Evolutionary conservation across 257 asterid species (phyloP), one percentile per base, ranked within the genome.

Genomic region (Petunia secreta): DNA sequence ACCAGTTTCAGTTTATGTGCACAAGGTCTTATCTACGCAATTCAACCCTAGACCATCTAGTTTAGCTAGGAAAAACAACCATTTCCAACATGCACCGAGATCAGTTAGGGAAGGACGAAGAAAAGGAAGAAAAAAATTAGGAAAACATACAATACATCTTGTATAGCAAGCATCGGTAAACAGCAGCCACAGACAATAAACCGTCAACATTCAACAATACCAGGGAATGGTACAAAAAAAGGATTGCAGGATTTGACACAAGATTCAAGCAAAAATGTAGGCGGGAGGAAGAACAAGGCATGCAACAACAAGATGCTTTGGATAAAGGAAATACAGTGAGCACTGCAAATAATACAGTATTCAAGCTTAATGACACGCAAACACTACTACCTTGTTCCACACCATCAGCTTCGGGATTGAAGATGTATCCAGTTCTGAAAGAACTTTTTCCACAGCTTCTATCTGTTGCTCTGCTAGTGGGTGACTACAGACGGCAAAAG

Each of bases 381-480:
- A 75, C 68, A 36, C 8, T 69, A 46, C 4, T 86, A 95, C 99
- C 98, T 95, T 95, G 89, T 95, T 95, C 99, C 99, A 95, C 68
- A 93, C 93, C 80, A 92, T 89, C 86, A 95, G 77, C 84, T 81
- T 92, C 50, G 98, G 98, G 82, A 93, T 91, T 68, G 97, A 89
- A 71, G 89, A 80, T 34, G 94, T 88, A 75, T 91, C 95, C 63
- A 95, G 94, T 85, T 95, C 97, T 50, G 91, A 81, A 77, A 95
- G 99, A 86, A 95, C 98, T 89, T 92, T 92, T 77, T 95, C 96
- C 84, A 95, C 99, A 60, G 99, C 99, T 40, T 87, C 95, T 53
- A 91, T 86, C 78, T 95, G 99, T 84, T 87, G 98, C 91, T 95
- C 94, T 25, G 94, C 96, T 85, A 92, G 73, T 75, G 99, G 99